Conservation (phyloP, 2,329 filamentous ascomycete species). For the Colletotrichum tropicicola region DNA sequence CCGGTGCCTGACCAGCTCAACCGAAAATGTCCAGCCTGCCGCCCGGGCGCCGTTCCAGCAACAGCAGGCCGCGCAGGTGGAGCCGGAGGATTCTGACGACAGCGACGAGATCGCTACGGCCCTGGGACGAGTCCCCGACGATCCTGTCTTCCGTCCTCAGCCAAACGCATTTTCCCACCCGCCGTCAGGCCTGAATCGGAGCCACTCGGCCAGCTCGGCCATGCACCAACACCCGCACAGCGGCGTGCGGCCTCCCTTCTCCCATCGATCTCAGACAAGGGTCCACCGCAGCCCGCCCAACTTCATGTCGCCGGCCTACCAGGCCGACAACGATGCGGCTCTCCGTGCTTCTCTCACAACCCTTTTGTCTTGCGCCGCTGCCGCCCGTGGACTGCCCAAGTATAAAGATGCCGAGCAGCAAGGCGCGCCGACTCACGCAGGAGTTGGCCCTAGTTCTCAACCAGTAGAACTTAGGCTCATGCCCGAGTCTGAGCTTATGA, state of each 20-base stretch:
- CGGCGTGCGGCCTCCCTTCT: slow-evolving; percentile 59
- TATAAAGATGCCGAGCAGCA: slow-evolving; percentile 52
- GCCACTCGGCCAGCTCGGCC: slow-evolving; percentile 58
- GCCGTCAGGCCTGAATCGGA: slow-evolving; percentile 61
- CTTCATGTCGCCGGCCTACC: slow-evolving; percentile 77
- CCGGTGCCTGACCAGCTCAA: slow-evolving; percentile 66
- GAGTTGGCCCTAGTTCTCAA: slow-evolving; percentile 57
- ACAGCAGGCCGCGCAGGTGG: slow-evolving; percentile 44
- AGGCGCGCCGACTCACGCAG: slow-evolving; percentile 41
- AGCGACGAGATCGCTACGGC: slow-evolving; percentile 86
- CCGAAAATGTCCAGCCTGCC: slow-evolving; percentile 55
- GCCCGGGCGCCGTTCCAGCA: slow-evolving; percentile 38
- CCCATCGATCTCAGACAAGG: slow-evolving; percentile 57
- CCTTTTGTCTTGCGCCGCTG: slow-evolving; percentile 91
- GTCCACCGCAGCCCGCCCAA: slow-evolving; percentile 60
- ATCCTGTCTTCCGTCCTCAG: slow-evolving; percentile 78
- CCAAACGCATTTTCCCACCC: slow-evolving; percentile 94
- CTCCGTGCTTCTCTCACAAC: slow-evolving; percentile 94
- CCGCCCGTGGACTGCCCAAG: slow-evolving; percentile 84
- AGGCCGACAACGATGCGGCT: slow-evolving; percentile 91
- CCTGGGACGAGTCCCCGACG: slow-evolving; percentile 69
- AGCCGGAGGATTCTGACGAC: slow-evolving; percentile 57
- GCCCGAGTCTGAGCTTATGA: slow-evolving; percentile 67
- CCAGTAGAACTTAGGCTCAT: slow-evolving; percentile 68
- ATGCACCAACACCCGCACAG: slow-evolving; percentile 59